phyloP scores from a whole-genome alignment of 805 yeast species.

The Schizosaccharomyces octosporus region DNA sequence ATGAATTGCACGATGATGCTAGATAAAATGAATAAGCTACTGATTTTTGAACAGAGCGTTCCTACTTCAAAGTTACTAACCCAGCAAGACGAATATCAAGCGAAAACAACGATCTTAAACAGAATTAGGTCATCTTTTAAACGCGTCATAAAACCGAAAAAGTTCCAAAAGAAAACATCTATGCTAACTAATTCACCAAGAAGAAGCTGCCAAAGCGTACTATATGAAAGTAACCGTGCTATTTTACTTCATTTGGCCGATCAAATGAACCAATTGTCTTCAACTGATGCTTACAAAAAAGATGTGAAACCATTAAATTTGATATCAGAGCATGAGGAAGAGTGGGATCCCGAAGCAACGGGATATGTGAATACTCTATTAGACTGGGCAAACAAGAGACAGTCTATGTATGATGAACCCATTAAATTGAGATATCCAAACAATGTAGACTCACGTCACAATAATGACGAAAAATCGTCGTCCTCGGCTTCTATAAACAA shows the following conservation, averaged over 20 bases:
- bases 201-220: neutral
- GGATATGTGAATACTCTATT: neutral
- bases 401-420: neutral
- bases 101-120: neutral
- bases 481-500: too few species aligned
- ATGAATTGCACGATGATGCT: neutral
- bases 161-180: neutral
- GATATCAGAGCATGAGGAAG: neutral
- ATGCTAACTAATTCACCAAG: neutral
- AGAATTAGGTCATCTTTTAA: neutral
- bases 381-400: neutral
- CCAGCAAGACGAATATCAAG: neutral
- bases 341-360: neutral
- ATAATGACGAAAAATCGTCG: too few species aligned
- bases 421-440: neutral
- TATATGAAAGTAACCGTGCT: neutral
- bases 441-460: neutral
- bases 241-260: neutral
- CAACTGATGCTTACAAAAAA: neutral
- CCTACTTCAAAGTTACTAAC: neutral
- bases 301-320: neutral
- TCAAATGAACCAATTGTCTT: neutral
- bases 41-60: neutral
- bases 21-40: neutral
- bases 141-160: neutral